A percentile compares a stretch with the other conserved stretches of the same genome.
Evolutionary conservation across 345 rosid genomes (phyloP).

Genomic region (Toxicodendron radicans): DNA sequence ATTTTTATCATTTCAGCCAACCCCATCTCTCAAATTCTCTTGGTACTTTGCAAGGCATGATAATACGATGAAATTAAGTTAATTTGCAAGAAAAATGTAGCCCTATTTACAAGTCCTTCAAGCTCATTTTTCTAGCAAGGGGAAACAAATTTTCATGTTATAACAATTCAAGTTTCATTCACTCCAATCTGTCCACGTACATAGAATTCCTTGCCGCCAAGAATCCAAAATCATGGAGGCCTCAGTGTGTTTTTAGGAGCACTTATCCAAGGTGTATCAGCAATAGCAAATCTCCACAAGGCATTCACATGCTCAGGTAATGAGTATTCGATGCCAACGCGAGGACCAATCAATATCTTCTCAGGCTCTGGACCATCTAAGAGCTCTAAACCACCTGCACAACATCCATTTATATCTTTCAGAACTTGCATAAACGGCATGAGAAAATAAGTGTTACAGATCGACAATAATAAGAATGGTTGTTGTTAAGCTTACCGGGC

Average conservation of each 20-base stretch:
- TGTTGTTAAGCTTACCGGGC: conserved; percentile 55
- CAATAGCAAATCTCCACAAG: conserved; percentile 90
- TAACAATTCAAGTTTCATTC: background rate
- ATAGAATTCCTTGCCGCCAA: background rate
- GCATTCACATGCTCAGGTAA: conserved; percentile 74
- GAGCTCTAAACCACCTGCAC: conserved; percentile 81
- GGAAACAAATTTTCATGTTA: background rate
- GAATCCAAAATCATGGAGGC: conserved; percentile 22
- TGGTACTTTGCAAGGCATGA: too few species aligned
- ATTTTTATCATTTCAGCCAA: too few species aligned
- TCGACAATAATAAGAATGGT: background rate
- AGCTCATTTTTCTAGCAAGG: too few species aligned
- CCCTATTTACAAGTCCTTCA: background rate
- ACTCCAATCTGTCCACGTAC: background rate
- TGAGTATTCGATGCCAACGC: conserved; percentile 92
- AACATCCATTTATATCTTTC: conserved; percentile 1
- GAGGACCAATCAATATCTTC: conserved; percentile 69
- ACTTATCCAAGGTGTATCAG: conserved; percentile 84
- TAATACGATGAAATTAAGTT: too few species aligned
- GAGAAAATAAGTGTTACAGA: background rate
- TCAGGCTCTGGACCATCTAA: conserved; percentile 82
- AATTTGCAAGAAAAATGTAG: too few species aligned
- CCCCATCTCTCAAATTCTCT: too few species aligned
- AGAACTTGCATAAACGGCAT: conserved; percentile 8
- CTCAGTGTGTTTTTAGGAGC: conserved; percentile 85